phyloP scores from a whole-genome alignment of 176 grass and related monocot genomes.

The Oryza meyeriana region DNA sequence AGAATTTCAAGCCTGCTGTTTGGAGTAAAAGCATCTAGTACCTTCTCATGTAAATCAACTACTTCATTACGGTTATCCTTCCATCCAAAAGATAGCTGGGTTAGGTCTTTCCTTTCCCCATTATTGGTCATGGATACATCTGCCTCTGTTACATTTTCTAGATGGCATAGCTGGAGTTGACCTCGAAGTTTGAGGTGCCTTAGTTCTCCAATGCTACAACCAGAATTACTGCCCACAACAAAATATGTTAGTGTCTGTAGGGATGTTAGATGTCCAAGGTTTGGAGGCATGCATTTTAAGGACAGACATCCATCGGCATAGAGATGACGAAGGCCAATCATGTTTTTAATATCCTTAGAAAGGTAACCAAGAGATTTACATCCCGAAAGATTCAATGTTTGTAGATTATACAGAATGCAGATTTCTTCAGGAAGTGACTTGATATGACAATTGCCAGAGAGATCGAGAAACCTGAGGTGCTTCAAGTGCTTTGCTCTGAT shows the following conservation, averaged over 20 bases:
- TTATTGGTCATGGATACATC: neutral
- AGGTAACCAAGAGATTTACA: neutral
- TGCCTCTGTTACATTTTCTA: constrained; percentile 6
- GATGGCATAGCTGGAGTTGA: neutral
- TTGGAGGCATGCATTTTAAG: neutral
- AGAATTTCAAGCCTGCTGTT: neutral
- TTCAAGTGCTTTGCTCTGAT: neutral
- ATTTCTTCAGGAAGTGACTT: neutral
- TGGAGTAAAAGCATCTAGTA: constrained; percentile 4
- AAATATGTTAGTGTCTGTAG: constrained; percentile 10
- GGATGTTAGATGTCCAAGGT: neutral
- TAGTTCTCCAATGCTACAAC: neutral
- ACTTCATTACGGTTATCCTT: neutral
- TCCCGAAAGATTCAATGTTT: neutral
- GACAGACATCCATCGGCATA: neutral
- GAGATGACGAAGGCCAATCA: neutral
- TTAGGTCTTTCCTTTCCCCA: neutral
- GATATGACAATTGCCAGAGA: neutral
- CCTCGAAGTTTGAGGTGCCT: neutral
- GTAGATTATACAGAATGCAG: neutral
- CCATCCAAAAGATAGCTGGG: neutral
- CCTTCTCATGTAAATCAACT: neutral
- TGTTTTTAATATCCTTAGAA: neutral
- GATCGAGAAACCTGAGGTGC: constrained; percentile 4
- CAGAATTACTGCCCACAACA: neutral